phyloP scores from a whole-genome alignment of 768 basidiomycete genomes.

The Auriscalpium microsporum region DNA sequence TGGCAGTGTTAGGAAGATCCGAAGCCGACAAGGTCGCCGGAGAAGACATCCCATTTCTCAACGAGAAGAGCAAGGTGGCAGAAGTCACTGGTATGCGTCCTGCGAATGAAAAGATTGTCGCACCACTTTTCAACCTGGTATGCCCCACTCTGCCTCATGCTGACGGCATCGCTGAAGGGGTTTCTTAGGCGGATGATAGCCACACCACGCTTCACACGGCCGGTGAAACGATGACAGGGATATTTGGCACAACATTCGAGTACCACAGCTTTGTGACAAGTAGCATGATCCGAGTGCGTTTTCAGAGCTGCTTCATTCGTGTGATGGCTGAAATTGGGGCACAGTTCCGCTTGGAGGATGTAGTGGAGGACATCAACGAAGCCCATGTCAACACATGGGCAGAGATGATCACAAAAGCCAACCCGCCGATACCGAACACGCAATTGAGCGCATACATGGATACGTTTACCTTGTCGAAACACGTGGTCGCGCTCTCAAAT shows the following conservation, averaged over 20 bases:
- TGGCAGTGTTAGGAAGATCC: constrained; percentile 49
- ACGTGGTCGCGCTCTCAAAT: constrained; percentile 59
- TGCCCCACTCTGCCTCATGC: constrained; percentile 13
- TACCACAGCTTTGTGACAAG: constrained; percentile 69
- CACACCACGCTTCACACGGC: constrained; percentile 60
- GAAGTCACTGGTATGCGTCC: constrained; percentile 56
- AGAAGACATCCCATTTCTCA: constrained; percentile 56
- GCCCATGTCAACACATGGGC: constrained; percentile 78
- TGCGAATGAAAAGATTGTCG: constrained; percentile 48
- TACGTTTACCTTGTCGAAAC: constrained; percentile 61
- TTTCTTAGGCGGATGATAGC: constrained; percentile 60
- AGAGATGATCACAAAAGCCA: constrained; percentile 64
- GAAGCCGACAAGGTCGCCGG: constrained; percentile 61
- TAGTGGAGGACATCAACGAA: constrained; percentile 79
- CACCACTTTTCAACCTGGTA: constrained; percentile 80
- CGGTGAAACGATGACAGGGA: constrained; percentile 55
- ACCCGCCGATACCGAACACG: constrained; percentile 62
- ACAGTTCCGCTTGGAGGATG: constrained; percentile 58
- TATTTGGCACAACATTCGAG: constrained; percentile 74
- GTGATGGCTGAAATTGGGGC: background rate
- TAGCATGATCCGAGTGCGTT: constrained; percentile 55
- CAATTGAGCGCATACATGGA: constrained; percentile 78
- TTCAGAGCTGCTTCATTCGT: background rate
- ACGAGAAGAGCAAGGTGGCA: constrained; percentile 59
- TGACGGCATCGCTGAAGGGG: background rate